phyloP scores from a whole-genome alignment of 2,329 filamentous ascomycete genomes.

The Calonectria ilicicola region DNA sequence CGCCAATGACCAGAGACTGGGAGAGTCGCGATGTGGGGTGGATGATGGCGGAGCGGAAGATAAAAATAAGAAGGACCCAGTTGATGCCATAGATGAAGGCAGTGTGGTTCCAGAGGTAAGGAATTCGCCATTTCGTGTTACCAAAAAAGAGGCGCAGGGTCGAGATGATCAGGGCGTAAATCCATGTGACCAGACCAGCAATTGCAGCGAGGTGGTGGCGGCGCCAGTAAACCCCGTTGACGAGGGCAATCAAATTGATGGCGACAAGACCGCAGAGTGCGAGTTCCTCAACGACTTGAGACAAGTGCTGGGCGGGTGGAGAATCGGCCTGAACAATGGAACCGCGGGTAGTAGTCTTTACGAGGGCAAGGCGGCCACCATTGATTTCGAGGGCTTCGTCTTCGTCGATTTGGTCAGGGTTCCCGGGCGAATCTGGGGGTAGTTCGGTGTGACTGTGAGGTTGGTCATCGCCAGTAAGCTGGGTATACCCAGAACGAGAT shows the following conservation, averaged over 20 bases:
- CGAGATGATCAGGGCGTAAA: conserved; percentile 82
- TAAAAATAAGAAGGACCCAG: conserved; percentile 80
- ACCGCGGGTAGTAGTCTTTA: conserved; percentile 71
- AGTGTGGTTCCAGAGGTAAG: conserved; percentile 92
- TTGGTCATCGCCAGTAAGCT: conserved; percentile 58
- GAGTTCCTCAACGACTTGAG: conserved; percentile 80
- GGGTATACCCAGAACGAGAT: conserved; percentile 68
- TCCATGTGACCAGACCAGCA: conserved; percentile 79
- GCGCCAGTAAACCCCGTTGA: conserved; percentile 69
- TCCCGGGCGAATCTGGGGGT: conserved; percentile 55
- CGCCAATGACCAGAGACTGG: conserved; percentile 74
- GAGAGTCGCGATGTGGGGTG: conserved; percentile 75
- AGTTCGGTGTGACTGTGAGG: conserved; percentile 64
- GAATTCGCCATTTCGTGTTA: conserved; percentile 74
- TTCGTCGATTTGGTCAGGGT: conserved; percentile 69
- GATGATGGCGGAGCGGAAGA: conserved; percentile 89
- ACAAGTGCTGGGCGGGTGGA: conserved; percentile 77
- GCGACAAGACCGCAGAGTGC: conserved; percentile 79
- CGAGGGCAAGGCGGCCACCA: conserved; percentile 68
- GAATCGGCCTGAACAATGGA: conserved; percentile 79
- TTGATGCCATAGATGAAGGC: conserved; percentile 83
- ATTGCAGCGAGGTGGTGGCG: conserved; percentile 71
- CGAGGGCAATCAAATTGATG: conserved; percentile 74
- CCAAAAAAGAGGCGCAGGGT: conserved; percentile 77
- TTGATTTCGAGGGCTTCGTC: conserved; percentile 67